A percentile compares a stretch with the other conserved stretches of the same genome.
phyloP scores from a whole-genome alignment of 192 early-diverging fungal genomes.

The Coemansia sp. region DNA sequence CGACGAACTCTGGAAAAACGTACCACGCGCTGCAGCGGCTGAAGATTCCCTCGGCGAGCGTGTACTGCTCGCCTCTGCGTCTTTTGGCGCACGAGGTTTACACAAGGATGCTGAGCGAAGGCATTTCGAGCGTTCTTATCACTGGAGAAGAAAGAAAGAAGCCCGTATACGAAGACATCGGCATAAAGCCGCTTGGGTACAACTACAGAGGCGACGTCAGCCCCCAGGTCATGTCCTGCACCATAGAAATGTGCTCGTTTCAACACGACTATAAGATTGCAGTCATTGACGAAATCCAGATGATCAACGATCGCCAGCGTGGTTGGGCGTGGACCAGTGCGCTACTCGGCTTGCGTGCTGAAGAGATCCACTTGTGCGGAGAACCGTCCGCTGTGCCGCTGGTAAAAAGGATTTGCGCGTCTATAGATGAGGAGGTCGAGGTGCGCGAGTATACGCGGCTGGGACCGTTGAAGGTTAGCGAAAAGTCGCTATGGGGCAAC shows the following conservation, averaged over 20 bases:
- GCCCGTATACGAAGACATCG: constrained; percentile 47
- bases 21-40: constrained; percentile 81
- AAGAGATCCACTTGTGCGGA: constrained; percentile 91
- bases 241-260: constrained; percentile 85
- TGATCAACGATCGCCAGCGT: constrained; percentile 80
- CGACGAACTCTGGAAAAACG: constrained; percentile 98
- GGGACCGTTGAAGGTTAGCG: constrained; percentile 61
- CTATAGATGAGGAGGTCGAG: constrained; percentile 76
- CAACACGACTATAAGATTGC: constrained; percentile 67
- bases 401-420: constrained; percentile 68
- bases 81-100: constrained; percentile 92
- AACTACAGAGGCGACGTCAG: constrained; percentile 16
- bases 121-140: constrained; percentile 77
- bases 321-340: constrained; percentile 98
- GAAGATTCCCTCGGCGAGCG: constrained; percentile 57
- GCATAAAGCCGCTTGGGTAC: constrained; percentile 23
- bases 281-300: constrained; percentile 97
- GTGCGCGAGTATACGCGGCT: constrained; percentile 78
- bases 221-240: constrained; percentile 66
- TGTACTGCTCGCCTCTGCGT: constrained; percentile 90
- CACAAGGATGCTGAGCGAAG: constrained; percentile 74
- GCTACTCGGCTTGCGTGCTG: constrained; percentile 72
- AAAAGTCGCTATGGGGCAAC: constrained; percentile 58
- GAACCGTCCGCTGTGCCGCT: constrained; percentile 84
- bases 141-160: constrained; percentile 88